These are phyloP conservation scores for Mikania micrantha DNA, from an alignment of 129 eudicot genomes.

Conservation along the genomic window DNA sequence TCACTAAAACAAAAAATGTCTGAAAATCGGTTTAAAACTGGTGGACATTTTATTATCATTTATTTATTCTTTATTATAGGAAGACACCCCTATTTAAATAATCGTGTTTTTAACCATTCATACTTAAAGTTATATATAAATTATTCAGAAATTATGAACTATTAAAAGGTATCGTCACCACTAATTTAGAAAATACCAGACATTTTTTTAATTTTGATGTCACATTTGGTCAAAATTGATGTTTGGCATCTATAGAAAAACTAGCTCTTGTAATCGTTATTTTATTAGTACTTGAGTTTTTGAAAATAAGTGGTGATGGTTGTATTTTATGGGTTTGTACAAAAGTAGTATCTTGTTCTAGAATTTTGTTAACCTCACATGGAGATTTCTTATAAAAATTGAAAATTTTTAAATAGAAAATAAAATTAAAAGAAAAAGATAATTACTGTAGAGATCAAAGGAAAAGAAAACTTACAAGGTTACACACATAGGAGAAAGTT, in stretches of 20 bases:
- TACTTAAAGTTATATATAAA: too few relatives aligned
- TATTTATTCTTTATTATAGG: too few relatives aligned
- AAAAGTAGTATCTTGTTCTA: neutral
- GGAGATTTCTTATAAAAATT: neutral
- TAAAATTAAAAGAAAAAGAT: neutral
- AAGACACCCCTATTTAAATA: too few relatives aligned
- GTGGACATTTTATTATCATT: neutral
- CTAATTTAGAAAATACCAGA: neutral
- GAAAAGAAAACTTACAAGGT: neutral
- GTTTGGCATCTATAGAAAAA: neutral
- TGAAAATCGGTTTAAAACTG: neutral
- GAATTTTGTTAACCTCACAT: neutral
- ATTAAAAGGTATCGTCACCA: too few relatives aligned
- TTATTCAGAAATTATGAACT: too few relatives aligned
- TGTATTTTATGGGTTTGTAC: neutral
- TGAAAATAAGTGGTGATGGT: neutral
- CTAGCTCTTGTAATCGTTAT: neutral
- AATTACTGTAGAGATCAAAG: too few relatives aligned
- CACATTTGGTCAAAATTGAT: neutral
- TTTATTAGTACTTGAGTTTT: neutral
- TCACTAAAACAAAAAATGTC: neutral
- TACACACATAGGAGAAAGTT: neutral
- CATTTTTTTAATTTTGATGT: neutral
- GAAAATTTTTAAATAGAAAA: too few relatives aligned
- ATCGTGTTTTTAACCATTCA: too few relatives aligned